Evolutionary conservation across 2,329 filamentous ascomycete species (phyloP).

Genomic region (Colletotrichum acutatum): DNA sequence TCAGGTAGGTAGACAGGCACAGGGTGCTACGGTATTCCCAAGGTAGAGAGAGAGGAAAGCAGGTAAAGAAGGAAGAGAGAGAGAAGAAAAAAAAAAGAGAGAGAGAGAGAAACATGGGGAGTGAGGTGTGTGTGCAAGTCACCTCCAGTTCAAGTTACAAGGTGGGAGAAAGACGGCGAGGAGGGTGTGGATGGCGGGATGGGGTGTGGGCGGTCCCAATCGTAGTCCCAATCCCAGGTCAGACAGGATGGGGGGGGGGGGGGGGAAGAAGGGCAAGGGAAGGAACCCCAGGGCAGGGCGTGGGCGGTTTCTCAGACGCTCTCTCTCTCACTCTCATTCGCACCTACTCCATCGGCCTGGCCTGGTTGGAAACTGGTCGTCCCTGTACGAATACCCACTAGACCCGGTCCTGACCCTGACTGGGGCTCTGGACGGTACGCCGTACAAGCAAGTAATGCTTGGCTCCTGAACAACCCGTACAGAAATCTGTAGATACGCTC

Average conservation of each 20-base stretch:
- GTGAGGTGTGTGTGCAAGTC: neutral
- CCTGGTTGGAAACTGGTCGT: neutral
- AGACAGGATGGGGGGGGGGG: neutral
- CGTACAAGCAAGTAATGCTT: neutral
- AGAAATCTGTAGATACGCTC: neutral
- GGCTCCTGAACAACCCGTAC: neutral
- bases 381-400: neutral
- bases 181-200: constrained; percentile 26
- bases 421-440: neutral
- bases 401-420: neutral
- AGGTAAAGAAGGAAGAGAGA: constrained; percentile 10
- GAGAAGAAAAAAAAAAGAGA: constrained; percentile 19
- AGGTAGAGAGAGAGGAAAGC: constrained; percentile 6
- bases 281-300: constrained; percentile 1
- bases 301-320: constrained; percentile 4
- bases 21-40: neutral
- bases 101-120: neutral
- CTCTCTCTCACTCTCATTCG: neutral
- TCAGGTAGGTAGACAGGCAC: neutral
- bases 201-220: neutral
- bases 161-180: constrained; percentile 19
- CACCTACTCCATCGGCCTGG: neutral
- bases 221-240: neutral
- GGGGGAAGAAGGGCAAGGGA: constrained; percentile 14
- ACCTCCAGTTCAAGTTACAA: neutral